Base-by-base conservation (phyloP, 2,329 filamentous ascomycete genomes). In the Gaeumannomyces tritici region DNA sequence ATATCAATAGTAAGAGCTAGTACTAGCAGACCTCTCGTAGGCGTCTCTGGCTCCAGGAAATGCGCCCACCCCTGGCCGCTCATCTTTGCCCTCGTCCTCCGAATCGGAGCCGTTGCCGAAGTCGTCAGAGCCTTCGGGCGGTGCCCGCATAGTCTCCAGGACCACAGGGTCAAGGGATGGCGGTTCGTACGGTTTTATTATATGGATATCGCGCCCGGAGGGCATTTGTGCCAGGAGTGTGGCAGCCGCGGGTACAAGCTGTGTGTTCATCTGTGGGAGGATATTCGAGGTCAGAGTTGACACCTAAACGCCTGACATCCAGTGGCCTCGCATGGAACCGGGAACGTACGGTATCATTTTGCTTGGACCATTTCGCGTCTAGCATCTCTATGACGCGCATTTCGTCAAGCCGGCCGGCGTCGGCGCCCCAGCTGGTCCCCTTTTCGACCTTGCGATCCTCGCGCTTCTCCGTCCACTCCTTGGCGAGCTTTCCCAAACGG, bases 361-460 rank as follows among this genome's bases (percentile, higher is more conserved):
- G 86, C 76, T 92, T 95, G 65, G 85, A 86, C 93, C 95, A 97
- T 73, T 96, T 97, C 51, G 80, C 82, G 68, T 96, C 85, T 42
- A 99, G 77, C 86, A 95, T 91, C 69, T 95, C 90, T 61, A 97
- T 80, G 2, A 98, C 89, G 62, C 92, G 82, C 2, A 82, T 86
- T 75, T 99, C 95, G 73, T 98, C 95, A 24, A 91, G 76, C 68
- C 84, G 88, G 1, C 95, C 93, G 0, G 88, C 93, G 74, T 97
- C 93, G 57, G 87, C 79, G 0, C 93, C 93, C 90, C 91, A 95
- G 31, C 78, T 79, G 1, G 79, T 76, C 57, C 85, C 89, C 71
- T 85, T 91, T 67, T 93, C 90, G 29, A 96, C 82, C 67, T 85
- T 88, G 57, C 84, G 84, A 69, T 96, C 91, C 70, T 96, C 92